phyloP scores from a whole-genome alignment of 352 stramenopile species.

The Aphanomyces euteiches region DNA sequence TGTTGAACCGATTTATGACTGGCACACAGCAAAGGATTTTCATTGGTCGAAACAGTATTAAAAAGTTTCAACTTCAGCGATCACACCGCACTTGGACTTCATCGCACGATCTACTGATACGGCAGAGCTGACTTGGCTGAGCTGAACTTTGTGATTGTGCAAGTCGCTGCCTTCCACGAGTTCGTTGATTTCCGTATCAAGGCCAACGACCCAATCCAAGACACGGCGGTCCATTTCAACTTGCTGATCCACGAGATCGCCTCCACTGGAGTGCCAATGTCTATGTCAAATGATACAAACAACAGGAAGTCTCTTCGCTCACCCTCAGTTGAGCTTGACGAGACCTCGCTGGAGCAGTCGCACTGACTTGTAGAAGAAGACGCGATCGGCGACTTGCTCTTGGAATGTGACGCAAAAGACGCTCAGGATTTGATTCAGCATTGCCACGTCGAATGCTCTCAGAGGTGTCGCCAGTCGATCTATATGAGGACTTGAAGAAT shows the following conservation, averaged over 20 bases:
- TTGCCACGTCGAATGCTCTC: constrained; percentile 32
- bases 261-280: constrained; percentile 75
- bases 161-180: constrained; percentile 84
- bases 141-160: constrained; percentile 75
- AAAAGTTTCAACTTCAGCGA: too few species aligned
- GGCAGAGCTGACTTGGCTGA: constrained; percentile 83
- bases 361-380: constrained; percentile 88
- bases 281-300: not conserved
- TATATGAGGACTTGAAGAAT: too few species aligned
- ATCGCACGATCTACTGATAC: constrained; percentile 52
- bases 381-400: constrained; percentile 77
- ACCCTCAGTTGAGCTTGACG: constrained; percentile 69
- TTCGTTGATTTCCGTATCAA: constrained; percentile 88
- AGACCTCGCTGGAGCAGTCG: constrained; percentile 70
- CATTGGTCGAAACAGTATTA: too few species aligned
- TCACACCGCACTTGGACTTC: too few species aligned
- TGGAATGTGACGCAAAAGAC: constrained; percentile 87
- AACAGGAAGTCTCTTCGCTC: not conserved
- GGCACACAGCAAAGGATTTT: too few species aligned
- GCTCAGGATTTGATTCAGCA: constrained; percentile 85
- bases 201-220: constrained; percentile 80
- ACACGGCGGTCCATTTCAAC: constrained; percentile 81
- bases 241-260: constrained; percentile 81
- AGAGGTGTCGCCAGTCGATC: too few species aligned
- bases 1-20: too few species aligned